Percentiles rank a stretch among this genome's conserved stretches.
Conservation (phyloP, 1,284 basidiomycete species). For the Ceratobasidium sp. region DNA sequence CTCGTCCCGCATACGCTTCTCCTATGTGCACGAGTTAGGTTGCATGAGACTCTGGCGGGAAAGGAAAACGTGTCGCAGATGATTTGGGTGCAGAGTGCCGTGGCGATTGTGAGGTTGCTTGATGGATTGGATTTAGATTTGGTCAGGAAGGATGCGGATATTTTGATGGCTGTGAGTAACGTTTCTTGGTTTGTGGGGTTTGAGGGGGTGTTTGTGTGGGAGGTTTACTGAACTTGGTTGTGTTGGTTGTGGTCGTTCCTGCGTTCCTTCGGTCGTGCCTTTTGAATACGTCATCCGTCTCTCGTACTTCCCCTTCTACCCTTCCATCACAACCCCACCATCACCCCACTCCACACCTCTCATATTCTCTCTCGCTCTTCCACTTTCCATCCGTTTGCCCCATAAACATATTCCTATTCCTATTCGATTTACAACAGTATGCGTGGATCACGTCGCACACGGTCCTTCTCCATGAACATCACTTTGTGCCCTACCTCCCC, state of each 20-base stretch:
- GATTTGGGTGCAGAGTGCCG: conserved; percentile 34
- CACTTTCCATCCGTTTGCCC: no score
- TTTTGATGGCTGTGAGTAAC: conserved; percentile 33
- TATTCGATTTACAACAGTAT: conserved; percentile 6
- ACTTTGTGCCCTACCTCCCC: conserved; percentile 30
- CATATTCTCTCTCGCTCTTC: no score
- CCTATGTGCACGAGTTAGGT: conserved; percentile 22
- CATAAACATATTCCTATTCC: no score
- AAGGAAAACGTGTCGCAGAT: conserved; percentile 25
- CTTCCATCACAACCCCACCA: no score
- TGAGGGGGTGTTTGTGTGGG: background rate
- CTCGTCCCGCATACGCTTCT: conserved; percentile 28
- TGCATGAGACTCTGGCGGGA: conserved; percentile 13
- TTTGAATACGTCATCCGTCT: no score
- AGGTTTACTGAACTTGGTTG: no score
- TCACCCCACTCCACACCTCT: no score
- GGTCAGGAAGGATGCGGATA: background rate
- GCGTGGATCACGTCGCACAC: conserved; percentile 35
- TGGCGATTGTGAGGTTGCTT: conserved; percentile 35
- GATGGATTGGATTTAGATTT: background rate
- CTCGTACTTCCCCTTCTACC: no score
- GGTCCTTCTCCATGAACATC: conserved; percentile 33
- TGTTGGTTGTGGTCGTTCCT: no score
- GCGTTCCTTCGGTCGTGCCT: no score
- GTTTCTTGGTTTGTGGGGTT: background rate